Evolutionary conservation across 257 asterid genomes (phyloP).

Genomic region (Ophiorrhiza pumila): DNA sequence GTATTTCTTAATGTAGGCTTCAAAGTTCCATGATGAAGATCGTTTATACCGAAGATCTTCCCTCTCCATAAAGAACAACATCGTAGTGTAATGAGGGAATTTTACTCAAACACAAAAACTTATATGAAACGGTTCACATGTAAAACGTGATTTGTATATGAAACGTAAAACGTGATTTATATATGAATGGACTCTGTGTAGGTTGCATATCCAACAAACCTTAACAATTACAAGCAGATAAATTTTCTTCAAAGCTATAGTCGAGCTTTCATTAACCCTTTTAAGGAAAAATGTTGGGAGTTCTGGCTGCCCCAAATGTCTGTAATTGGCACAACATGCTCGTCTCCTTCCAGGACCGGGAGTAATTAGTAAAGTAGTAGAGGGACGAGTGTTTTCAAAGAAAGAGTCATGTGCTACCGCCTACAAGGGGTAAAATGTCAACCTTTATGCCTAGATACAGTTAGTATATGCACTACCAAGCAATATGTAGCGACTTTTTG

Average conservation of each 20-base stretch:
- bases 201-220: no score
- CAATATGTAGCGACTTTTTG: neutral
- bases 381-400: slow-evolving; percentile 1
- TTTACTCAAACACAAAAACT: no score
- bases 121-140: neutral
- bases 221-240: no score
- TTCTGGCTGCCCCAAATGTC: neutral
- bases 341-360: neutral
- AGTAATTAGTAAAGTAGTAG: neutral
- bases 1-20: no score
- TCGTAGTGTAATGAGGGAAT: neutral
- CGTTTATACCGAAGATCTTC: no score
- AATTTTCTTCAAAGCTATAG: neutral
- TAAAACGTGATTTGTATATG: no score
- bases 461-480: neutral
- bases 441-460: neutral
- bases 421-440: neutral
- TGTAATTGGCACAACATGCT: neutral
- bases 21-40: no score
- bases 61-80: neutral
- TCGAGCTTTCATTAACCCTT: no score
- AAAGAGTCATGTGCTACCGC: slow-evolving; percentile 25
- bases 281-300: neutral
- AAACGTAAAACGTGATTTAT: no score
- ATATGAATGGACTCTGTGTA: no score